phyloP scores from a whole-genome alignment of 1,284 basidiomycete genomes.

The Melampsora americana region DNA sequence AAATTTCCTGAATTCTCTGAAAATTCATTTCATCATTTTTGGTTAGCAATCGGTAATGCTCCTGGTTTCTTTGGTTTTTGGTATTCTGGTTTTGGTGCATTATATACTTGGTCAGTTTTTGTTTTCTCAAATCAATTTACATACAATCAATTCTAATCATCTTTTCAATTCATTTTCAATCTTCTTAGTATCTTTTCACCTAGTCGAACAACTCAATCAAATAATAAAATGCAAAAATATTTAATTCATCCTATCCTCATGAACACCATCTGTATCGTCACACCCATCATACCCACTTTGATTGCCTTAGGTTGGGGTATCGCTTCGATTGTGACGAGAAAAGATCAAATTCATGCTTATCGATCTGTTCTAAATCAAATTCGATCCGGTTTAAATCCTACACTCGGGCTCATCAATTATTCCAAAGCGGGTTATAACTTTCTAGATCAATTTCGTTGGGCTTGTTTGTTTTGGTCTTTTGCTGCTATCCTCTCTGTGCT shows the following conservation, averaged over 20 bases:
- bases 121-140: background rate
- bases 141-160: background rate
- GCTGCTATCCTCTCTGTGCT: background rate
- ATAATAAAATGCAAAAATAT: background rate
- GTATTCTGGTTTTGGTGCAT: conserved; percentile 7
- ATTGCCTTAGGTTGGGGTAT: background rate
- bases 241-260: background rate
- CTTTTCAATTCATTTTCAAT: background rate
- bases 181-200: background rate
- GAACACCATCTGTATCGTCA: background rate
- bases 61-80: background rate
- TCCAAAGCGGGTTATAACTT: background rate
- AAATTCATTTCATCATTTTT: background rate
- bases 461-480: conserved; percentile 1
- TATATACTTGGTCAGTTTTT: background rate
- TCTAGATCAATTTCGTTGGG: background rate
- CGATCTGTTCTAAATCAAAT: background rate
- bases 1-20: background rate
- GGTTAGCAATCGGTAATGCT: conserved; percentile 4
- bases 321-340: background rate
- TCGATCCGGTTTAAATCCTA: background rate
- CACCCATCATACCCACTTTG: background rate
- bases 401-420: background rate
- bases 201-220: background rate
- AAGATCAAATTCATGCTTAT: background rate